Percentiles rank a stretch among this genome's conserved stretches.
Conservation (phyloP, 176 grass and related monocot species). For the Metroxylon sagu region DNA sequence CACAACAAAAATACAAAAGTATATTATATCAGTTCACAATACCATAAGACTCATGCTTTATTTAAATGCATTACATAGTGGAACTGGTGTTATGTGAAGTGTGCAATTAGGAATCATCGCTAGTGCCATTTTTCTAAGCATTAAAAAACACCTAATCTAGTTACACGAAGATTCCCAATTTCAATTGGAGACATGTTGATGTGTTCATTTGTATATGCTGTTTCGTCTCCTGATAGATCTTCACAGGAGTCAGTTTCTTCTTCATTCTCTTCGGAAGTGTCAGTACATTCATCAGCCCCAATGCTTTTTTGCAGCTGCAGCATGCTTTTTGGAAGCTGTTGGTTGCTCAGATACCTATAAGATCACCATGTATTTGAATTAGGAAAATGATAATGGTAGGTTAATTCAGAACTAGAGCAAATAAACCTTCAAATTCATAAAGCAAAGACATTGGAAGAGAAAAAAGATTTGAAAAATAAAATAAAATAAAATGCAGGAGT, state of each 20-base stretch:
- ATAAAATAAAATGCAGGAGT: too few relatives aligned
- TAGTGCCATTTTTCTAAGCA: constrained; percentile 8
- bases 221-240: constrained; percentile 51
- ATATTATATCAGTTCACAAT: too few relatives aligned
- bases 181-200: constrained; percentile 58
- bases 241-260: constrained; percentile 29
- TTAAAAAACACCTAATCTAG: constrained; percentile 63
- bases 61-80: too few relatives aligned
- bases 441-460: too few relatives aligned
- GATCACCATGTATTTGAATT: too few relatives aligned
- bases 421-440: too few relatives aligned
- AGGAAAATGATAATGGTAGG: too few relatives aligned
- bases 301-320: constrained; percentile 56
- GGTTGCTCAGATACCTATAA: constrained; percentile 72
- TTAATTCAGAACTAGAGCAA: too few relatives aligned
- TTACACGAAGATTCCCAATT: constrained; percentile 80
- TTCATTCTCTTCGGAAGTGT: constrained; percentile 37
- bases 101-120: not conserved
- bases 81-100: not conserved
- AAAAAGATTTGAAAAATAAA: too few relatives aligned
- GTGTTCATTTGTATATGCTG: constrained; percentile 33
- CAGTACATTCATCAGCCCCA: constrained; percentile 35
- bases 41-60: too few relatives aligned
- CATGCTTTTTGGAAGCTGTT: constrained; percentile 86
- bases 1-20: constrained; percentile 15